These are phyloP conservation scores for Chlamydomonas asymmetrica DNA, from an alignment of 139 green algal genomes.

Conservation along the genomic window DNA sequence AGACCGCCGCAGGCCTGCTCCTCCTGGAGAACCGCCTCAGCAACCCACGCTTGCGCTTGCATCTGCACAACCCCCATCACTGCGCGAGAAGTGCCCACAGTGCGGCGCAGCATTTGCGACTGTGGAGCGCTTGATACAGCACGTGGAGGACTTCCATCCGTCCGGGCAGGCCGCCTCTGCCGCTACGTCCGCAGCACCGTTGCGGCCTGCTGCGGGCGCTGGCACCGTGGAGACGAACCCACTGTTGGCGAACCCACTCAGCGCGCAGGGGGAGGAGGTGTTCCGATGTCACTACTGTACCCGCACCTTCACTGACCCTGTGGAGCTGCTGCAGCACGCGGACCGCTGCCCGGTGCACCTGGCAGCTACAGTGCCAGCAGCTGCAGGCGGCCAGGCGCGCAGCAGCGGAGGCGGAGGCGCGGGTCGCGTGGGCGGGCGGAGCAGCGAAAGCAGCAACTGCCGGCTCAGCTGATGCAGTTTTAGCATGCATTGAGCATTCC, in stretches of 20 bases:
- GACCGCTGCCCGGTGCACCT: slow-evolving; percentile 19
- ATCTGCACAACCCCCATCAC: slow-evolving; percentile 19
- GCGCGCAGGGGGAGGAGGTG: not conserved
- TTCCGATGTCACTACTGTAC: slow-evolving; percentile 28
- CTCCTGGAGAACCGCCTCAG: not conserved
- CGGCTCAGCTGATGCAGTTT: too few species aligned
- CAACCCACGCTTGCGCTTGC: slow-evolving; percentile 16
- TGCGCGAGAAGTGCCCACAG: slow-evolving; percentile 48
- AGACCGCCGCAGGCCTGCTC: not conserved
- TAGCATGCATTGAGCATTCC: too few species aligned
- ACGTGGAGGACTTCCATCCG: slow-evolving; percentile 41
- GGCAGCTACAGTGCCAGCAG: not conserved
- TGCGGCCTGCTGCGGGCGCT: not conserved
- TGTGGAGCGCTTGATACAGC: slow-evolving; percentile 52
- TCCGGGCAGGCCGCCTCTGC: not conserved
- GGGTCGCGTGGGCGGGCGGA: not conserved
- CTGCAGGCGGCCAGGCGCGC: not conserved
- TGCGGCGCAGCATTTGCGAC: slow-evolving; percentile 43
- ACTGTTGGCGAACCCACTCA: slow-evolving; percentile 9
- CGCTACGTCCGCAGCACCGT: not conserved
- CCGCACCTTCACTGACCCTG: slow-evolving; percentile 27
- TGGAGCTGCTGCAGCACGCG: slow-evolving; percentile 27
- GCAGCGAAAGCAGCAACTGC: too few species aligned
- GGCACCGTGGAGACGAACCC: not conserved
- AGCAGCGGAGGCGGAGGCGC: slow-evolving; percentile 5